phyloP scores from a whole-genome alignment of 768 basidiomycete genomes.

The Kwoniella heveanensis region DNA sequence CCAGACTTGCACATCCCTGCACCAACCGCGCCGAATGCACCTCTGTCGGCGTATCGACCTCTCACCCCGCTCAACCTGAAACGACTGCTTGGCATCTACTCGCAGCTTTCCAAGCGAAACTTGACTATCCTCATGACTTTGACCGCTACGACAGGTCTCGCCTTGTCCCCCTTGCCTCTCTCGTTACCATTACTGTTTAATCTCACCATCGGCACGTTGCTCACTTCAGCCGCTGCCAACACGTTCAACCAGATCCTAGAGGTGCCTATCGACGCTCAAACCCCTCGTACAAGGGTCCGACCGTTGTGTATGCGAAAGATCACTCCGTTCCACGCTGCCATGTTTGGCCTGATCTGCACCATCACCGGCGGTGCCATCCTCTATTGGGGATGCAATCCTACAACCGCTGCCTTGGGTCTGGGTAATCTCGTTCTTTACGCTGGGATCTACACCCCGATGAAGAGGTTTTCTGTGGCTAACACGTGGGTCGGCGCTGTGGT shows the following conservation, averaged over 20 bases:
- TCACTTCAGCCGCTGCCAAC: slow-evolving; percentile 92
- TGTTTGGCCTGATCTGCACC: slow-evolving; percentile 77
- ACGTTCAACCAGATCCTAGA: slow-evolving; percentile 93
- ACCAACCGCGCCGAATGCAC: slow-evolving; percentile 33
- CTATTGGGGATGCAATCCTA: slow-evolving; percentile 79
- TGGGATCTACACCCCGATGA: slow-evolving; percentile 87
- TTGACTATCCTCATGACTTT: slow-evolving; percentile 82
- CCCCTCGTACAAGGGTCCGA: slow-evolving; percentile 82
- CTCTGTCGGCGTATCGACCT: slow-evolving; percentile 43
- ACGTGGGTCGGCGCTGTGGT: slow-evolving; percentile 96
- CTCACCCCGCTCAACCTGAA: slow-evolving; percentile 56
- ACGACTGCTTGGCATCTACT: slow-evolving; percentile 67
- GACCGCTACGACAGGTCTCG: slow-evolving; percentile 88
- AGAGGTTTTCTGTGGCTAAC: slow-evolving; percentile 76
- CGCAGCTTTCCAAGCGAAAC: slow-evolving; percentile 78
- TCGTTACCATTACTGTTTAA: slow-evolving; percentile 80
- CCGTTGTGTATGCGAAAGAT: slow-evolving; percentile 86
- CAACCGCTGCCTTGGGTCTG: slow-evolving; percentile 78
- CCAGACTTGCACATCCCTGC: slow-evolving; percentile 42
- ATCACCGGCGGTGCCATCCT: slow-evolving; percentile 75
- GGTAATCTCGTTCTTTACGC: slow-evolving; percentile 88
- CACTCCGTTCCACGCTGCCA: slow-evolving; percentile 76
- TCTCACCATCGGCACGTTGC: slow-evolving; percentile 82
- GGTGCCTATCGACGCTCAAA: slow-evolving; percentile 93
- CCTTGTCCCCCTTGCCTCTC: slow-evolving; percentile 83